A percentile compares a stretch with the other conserved stretches of the same genome.
phyloP scores from a whole-genome alignment of 78 protist species.

The Dictyostelium capitatum region DNA sequence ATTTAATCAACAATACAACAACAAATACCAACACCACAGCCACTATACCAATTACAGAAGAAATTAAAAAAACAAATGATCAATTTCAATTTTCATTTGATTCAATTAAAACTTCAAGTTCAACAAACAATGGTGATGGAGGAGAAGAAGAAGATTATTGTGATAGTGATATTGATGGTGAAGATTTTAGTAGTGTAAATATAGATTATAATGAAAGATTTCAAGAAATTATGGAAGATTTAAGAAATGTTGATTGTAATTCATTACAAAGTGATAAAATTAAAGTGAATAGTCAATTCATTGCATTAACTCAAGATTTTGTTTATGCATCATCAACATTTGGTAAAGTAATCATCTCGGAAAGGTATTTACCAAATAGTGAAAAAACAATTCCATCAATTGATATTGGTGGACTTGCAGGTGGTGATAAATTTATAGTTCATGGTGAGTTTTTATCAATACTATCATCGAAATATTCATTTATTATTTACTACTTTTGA shows the following conservation, averaged over 20 bases:
- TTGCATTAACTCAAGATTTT: slow-evolving; percentile 85
- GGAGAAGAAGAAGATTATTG: slow-evolving; percentile 78
- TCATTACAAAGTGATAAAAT: slow-evolving; percentile 42
- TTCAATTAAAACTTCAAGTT: background rate
- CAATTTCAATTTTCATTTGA: background rate
- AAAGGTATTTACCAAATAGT: slow-evolving; percentile 71
- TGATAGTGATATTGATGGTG: slow-evolving; percentile 83
- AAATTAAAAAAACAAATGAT: background rate
- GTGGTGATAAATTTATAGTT: slow-evolving; percentile 64
- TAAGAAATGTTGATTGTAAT: slow-evolving; percentile 63
- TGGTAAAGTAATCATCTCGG: slow-evolving; percentile 84
- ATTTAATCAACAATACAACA: background rate
- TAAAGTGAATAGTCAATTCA: slow-evolving; percentile 72
- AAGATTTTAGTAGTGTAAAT: slow-evolving; percentile 62
- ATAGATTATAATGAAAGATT: slow-evolving; percentile 73
- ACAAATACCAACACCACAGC: background rate
- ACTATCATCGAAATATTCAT: too few species aligned
- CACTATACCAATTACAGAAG: background rate
- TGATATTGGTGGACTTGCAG: slow-evolving; percentile 85
- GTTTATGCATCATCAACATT: slow-evolving; percentile 75
- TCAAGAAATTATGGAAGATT: slow-evolving; percentile 82
- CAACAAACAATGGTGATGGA: background rate
- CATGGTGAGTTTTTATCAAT: too few species aligned
- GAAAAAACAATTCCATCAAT: slow-evolving; percentile 81
- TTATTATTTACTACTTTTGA: too few species aligned